These are phyloP conservation scores for Syzygium aqueum DNA, from an alignment of 345 rosid genomes.

Conservation along the genomic window DNA sequence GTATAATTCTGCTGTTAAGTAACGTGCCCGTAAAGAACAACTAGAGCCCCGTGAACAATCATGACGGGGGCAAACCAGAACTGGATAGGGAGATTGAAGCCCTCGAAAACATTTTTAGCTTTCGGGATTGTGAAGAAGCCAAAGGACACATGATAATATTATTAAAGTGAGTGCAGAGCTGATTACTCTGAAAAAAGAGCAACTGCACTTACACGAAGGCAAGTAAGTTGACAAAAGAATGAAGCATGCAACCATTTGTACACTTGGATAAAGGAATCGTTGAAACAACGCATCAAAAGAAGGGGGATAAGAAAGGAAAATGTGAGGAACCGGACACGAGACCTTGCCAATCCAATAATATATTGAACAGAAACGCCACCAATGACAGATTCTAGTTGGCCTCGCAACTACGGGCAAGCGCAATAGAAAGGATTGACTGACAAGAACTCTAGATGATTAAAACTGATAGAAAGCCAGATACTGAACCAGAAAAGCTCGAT, in stretches of 20 bases:
- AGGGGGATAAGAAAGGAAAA: background rate
- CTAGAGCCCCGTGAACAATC: background rate
- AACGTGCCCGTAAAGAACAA: background rate
- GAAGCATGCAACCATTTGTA: background rate
- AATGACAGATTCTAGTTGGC: background rate
- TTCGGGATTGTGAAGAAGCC: background rate
- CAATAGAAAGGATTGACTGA: background rate
- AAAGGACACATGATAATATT: background rate
- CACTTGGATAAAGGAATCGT: background rate
- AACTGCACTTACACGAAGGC: background rate
- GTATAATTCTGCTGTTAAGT: rapidly evolving
- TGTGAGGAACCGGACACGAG: background rate
- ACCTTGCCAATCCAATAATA: background rate
- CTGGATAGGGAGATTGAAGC: background rate
- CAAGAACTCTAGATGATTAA: background rate
- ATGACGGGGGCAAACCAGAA: background rate
- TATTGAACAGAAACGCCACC: background rate
- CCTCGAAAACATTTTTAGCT: background rate
- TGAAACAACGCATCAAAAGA: background rate
- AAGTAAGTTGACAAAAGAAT: background rate
- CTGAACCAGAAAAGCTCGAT: background rate
- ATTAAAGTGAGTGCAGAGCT: background rate
- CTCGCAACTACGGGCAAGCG: background rate
- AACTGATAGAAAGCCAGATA: background rate
- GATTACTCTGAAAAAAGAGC: background rate